Evolutionary conservation across 192 early-diverging fungal species (phyloP), one percentile per base, ranked within the genome.

Genomic region (Rhizophagus clarus): DNA sequence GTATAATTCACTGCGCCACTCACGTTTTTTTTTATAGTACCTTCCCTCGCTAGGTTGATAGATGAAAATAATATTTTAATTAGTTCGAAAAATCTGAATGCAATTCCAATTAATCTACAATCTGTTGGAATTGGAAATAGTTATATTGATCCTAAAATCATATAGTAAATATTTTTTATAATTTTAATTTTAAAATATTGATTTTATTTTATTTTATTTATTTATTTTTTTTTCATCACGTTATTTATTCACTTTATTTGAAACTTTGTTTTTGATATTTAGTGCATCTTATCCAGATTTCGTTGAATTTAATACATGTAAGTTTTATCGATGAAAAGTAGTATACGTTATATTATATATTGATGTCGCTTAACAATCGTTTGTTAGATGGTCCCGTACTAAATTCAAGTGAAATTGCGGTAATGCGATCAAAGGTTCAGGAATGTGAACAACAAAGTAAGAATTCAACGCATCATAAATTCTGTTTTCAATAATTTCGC

Each of bases 101-200:
- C 26, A 63, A 63, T 63, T 6, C 32, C 42, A 11, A 78, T 90
- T 40, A 85, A 85, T 12, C 64, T 90, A n/a, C 47, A 76, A 14
- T 87, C 85, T 12, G 80, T 89, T 42, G 89, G 87, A 6, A 87
- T 90, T 56, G 88, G 89, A 72, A 90, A 89, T 78, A 88, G 87
- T 6, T 11, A 88, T 81, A 83, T 84, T 34, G 89, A 90, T 79
- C 79, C 24, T 82, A 80, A 17, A 72, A 83, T 45, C 83, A 22
- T 14, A 90, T 88, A 76, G 87, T 79, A 24, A 63, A 45, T 63
- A 26, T 26, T 63, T 28, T 28, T n/a, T 63, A 7, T 40, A 40
- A n/a, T n/a, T 24, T 61, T 17, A 7, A 24, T 24, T 20, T 24
- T n/a, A n/a, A n/a, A n/a, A n/a, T n/a, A n/a, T n/a, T n/a, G n/a